phyloP scores from a whole-genome alignment of 768 basidiomycete species.

The Amanita thiersii region DNA sequence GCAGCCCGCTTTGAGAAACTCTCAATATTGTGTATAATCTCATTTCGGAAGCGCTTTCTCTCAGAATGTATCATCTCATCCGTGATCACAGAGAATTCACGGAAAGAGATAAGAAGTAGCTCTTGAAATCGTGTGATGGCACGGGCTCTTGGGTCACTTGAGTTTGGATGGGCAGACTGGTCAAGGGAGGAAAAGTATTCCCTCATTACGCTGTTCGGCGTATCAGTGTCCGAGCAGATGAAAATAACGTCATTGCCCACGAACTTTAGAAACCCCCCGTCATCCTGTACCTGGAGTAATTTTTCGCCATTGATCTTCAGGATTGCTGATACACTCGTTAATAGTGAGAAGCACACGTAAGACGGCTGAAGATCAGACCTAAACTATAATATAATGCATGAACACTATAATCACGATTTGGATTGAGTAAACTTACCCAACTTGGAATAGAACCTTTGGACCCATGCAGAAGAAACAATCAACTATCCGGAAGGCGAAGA shows the following conservation, averaged over 20 bases:
- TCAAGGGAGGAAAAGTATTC: conserved; percentile 92
- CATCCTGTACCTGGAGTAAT: conserved; percentile 88
- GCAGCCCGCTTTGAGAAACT: conserved; percentile 89
- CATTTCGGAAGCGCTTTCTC: conserved; percentile 76
- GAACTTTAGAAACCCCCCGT: conserved; percentile 93
- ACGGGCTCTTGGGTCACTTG: conserved; percentile 79
- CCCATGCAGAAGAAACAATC: conserved; percentile 99
- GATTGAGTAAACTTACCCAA: conserved; percentile 56
- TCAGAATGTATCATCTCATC: conserved; percentile 90
- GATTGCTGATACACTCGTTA: conserved; percentile 51
- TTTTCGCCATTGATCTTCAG: conserved; percentile 96
- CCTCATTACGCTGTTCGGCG: conserved; percentile 69
- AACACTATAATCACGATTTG: conserved; percentile 4
- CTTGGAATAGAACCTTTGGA: conserved; percentile 96
- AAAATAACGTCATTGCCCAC: conserved; percentile 14
- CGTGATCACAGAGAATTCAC: conserved; percentile 94
- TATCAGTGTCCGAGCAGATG: conserved; percentile 1
- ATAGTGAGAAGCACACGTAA: conserved; percentile 11
- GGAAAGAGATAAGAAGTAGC: conserved; percentile 91
- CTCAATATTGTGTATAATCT: conserved; percentile 91
- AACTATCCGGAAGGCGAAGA: conserved; percentile 95
- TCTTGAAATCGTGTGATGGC: conserved; percentile 98
- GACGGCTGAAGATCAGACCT: conserved; percentile 31
- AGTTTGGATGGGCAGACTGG: conserved; percentile 88
- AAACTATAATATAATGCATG: conserved; percentile 30